A percentile compares a stretch with the other conserved stretches of the same genome.
Conservation (phyloP, 2,329 filamentous ascomycete genomes). For the Fusarium sororula region DNA sequence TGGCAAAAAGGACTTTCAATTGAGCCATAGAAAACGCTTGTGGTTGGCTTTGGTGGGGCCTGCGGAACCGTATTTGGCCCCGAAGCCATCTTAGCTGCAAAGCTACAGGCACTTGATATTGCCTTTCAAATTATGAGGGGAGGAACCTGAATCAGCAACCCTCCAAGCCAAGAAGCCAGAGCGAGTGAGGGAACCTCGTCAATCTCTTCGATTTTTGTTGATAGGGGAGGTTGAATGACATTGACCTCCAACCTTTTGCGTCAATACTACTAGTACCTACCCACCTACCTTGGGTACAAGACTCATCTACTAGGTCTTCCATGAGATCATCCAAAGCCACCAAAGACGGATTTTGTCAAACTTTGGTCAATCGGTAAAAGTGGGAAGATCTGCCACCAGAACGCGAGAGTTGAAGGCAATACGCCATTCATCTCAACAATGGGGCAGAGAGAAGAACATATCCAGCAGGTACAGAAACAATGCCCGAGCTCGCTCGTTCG, state of each 20-base stretch:
- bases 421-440: constrained; percentile 5
- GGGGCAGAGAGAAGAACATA: background rate
- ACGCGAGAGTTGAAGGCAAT: constrained; percentile 26
- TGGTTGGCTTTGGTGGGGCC: constrained; percentile 30
- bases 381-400: constrained; percentile 30
- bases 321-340: constrained; percentile 14
- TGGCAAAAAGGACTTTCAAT: constrained; percentile 24
- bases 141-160: constrained; percentile 34
- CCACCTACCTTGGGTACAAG: background rate
- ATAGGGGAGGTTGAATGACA: constrained; percentile 5
- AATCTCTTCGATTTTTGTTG: background rate
- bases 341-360: constrained; percentile 5
- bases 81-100: constrained; percentile 35
- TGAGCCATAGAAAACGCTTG: constrained; percentile 23
- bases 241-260: background rate
- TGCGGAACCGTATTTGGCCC: constrained; percentile 26
- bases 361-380: constrained; percentile 18
- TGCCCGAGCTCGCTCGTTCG: constrained; percentile 3
- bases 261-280: background rate
- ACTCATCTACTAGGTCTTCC: background rate
- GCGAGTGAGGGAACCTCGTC: background rate
- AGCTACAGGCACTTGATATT: constrained; percentile 35
- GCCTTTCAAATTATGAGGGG: constrained; percentile 33
- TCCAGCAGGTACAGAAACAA: background rate
- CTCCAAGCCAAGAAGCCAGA: constrained; percentile 16